Conservation (phyloP, 768 basidiomycete species). For the Boletus subcaerulescens region DNA sequence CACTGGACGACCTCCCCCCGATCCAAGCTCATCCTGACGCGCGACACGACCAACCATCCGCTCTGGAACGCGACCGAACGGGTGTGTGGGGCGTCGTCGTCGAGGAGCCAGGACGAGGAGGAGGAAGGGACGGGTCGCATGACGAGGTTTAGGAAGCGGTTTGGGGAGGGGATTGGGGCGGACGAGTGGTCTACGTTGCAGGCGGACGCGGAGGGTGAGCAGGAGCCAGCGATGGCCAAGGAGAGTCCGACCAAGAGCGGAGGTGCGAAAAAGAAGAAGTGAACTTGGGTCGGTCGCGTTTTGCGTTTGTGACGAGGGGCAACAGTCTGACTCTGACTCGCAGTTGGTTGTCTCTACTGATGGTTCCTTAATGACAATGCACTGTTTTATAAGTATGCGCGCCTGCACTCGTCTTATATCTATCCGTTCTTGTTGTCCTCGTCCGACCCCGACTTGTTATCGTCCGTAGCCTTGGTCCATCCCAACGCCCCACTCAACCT, state of each 20-base stretch:
- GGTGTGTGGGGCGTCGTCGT: slow-evolving; percentile 46
- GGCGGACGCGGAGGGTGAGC: slow-evolving; percentile 23
- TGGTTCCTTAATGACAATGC: no score
- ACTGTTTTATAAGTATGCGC: no score
- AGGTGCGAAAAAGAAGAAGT: slow-evolving; percentile 18
- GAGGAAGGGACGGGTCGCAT: slow-evolving; percentile 71
- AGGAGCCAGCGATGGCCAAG: slow-evolving; percentile 27
- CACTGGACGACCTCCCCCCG: slow-evolving; percentile 90
- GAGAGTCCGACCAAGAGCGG: slow-evolving; percentile 14
- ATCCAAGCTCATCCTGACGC: slow-evolving; percentile 69
- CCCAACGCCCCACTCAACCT: slow-evolving; percentile 62
- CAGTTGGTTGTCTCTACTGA: background rate
- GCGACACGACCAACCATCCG: slow-evolving; percentile 88
- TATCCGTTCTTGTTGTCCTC: slow-evolving; percentile 17
- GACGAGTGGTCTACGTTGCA: slow-evolving; percentile 32
- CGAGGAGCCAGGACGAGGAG: slow-evolving; percentile 56
- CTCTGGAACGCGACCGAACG: slow-evolving; percentile 73
- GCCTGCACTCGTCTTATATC: background rate
- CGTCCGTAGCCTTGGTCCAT: slow-evolving; percentile 28
- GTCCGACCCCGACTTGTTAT: slow-evolving; percentile 14
- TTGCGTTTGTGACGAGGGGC: background rate
- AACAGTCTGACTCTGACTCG: slow-evolving; percentile 1
- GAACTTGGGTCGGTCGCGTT: slow-evolving; percentile 8
- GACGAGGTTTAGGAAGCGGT: slow-evolving; percentile 75
- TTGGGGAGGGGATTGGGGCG: slow-evolving; percentile 49